Base-by-base conservation (phyloP, 768 basidiomycete genomes). In the Sutorius australiensis region DNA sequence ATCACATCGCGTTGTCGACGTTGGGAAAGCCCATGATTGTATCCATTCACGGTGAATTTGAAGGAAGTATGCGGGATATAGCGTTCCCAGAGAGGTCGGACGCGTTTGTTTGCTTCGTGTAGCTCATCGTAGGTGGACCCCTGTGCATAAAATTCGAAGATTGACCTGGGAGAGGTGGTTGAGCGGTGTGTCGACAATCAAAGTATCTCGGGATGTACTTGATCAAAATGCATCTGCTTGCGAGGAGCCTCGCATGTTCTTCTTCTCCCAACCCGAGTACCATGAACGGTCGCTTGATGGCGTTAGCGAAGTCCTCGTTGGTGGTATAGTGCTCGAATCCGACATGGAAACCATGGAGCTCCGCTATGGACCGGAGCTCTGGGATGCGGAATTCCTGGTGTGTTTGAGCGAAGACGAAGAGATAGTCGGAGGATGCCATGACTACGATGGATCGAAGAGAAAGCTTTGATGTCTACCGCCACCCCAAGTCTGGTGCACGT, bases 361-460 rank as follows among this genome's bases (percentile, higher is more conserved):
- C 82, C 3, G 90, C 80, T 36, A 94, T 68, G 4, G 92, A 94
- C 30, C 72, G 68, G 0, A 97, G 79, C 66, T 94, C 92, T 32
- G 93, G 92, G 12, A 95, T 67, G 24, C 94, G 77, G 65, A 95
- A 95, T 33, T 90, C 86, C 33, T 80, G 75, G 66, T 95, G 91
- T 6, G 77, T 79, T 68, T 89, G 89, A 2, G 91, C 90, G 69
- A 93, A 90, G 40, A 87, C 77, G 48, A 95, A 71, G 50, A 93
- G 77, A 58, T 82, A 84, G 40, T 72, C 64, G 48, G 42, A 49
- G 28, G 51, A 50, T 48, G 57, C 42, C 67, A 68, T 67, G 34
- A 36, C 16, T 36, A 8, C 5, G 28, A 17, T 39, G 39, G 13
- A 28, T 39, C 36, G 16, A 34, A 53, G 19, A 19, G 40, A 6